Evolutionary conservation across 768 basidiomycete genomes (phyloP).

Genomic region (Porpolomopsis calyptriformis): DNA sequence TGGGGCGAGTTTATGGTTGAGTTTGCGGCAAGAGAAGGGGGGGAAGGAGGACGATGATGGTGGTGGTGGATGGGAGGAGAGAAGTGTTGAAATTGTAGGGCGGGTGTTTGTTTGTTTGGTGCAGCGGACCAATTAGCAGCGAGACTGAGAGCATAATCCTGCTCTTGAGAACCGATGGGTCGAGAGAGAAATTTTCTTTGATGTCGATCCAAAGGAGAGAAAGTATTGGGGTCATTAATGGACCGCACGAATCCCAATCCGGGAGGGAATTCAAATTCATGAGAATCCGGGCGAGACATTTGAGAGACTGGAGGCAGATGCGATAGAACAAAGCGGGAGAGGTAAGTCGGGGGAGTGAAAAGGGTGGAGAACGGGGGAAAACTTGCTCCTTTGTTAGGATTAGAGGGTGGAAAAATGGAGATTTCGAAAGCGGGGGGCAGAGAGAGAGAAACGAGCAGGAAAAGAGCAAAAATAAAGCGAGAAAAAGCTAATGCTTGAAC

Average conservation of each 20-base stretch:
- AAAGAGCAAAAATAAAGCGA: slow-evolving; percentile 1
- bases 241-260: neutral
- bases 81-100: slow-evolving; percentile 14
- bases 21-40: slow-evolving; percentile 15
- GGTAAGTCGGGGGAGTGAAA: neutral
- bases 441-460: slow-evolving; percentile 5
- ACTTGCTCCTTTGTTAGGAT: neutral
- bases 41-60: slow-evolving; percentile 25
- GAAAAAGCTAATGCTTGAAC: neutral
- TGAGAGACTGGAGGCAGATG: slow-evolving; percentile 8
- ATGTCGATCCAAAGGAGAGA: neutral
- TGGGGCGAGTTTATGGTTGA: slow-evolving; percentile 15
- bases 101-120: slow-evolving; percentile 36
- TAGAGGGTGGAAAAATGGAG: neutral
- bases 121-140: slow-evolving; percentile 14
- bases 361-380: slow-evolving; percentile 1
- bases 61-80: slow-evolving; percentile 39
- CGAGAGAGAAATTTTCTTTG: slow-evolving; percentile 32
- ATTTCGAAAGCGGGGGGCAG: slow-evolving; percentile 14
- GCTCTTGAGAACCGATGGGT: slow-evolving; percentile 17
- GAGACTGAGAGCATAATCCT: slow-evolving; percentile 21
- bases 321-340: neutral
- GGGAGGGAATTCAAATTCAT: slow-evolving; percentile 1
- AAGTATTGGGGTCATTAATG: neutral
- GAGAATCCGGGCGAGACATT: slow-evolving; percentile 35